phyloP scores from a whole-genome alignment of 192 early-diverging fungal genomes.

The Funneliformis geosporum region DNA sequence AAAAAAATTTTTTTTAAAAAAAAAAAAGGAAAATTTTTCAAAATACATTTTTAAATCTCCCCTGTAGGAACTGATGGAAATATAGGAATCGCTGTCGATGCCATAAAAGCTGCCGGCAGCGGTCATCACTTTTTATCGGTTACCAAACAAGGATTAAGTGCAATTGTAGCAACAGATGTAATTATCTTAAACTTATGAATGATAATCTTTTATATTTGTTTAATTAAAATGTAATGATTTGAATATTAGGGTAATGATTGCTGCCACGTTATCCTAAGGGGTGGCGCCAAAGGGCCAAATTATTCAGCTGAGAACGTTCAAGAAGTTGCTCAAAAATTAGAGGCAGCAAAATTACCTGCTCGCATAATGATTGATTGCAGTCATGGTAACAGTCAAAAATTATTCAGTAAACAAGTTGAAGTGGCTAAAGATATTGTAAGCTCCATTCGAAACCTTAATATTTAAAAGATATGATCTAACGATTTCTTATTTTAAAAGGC shows the following conservation, averaged over 20 bases:
- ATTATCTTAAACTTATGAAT: neutral
- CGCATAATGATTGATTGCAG: conserved; percentile 93
- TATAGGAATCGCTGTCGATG: conserved; percentile 86
- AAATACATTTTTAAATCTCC: conserved; percentile 13
- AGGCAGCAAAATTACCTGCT: conserved; percentile 57
- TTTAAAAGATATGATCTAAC: neutral
- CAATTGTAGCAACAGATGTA: conserved; percentile 74
- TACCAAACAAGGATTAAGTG: conserved; percentile 81
- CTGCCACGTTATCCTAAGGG: conserved; percentile 95
- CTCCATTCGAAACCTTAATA: neutral
- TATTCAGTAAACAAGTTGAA: conserved; percentile 79
- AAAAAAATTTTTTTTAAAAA: no score
- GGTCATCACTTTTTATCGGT: conserved; percentile 81
- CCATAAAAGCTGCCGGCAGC: conserved; percentile 81
- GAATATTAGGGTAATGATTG: conserved; percentile 71
- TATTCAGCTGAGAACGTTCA: conserved; percentile 76
- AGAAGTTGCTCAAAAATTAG: conserved; percentile 56
- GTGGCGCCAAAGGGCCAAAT: conserved; percentile 86
- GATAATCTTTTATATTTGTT: neutral
- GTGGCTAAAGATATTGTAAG: conserved; percentile 62
- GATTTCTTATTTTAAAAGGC: neutral
- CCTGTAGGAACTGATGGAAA: conserved; percentile 65
- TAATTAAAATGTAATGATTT: neutral
- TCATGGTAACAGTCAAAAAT: conserved; percentile 92
- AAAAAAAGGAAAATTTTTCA: neutral